Evolutionary conservation across 306 rosid species (phyloP).

Genomic region (Prunus mira): DNA sequence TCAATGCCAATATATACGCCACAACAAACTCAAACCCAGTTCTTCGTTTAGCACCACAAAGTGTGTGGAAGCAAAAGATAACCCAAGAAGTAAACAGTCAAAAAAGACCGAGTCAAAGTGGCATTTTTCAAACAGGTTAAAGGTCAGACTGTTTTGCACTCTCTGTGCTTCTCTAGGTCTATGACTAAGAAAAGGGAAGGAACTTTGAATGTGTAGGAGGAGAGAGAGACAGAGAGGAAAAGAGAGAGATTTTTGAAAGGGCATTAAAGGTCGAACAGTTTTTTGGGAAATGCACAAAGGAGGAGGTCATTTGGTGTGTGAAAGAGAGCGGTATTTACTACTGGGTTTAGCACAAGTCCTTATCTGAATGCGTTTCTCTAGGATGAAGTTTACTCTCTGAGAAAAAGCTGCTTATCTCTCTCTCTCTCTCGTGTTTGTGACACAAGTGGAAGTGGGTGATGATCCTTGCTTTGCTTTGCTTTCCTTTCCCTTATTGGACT

Average conservation of each 20-base stretch:
- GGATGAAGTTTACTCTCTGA: constrained; percentile 33
- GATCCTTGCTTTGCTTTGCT: constrained; percentile 29
- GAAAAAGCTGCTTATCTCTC: constrained; percentile 16
- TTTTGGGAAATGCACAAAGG: constrained; percentile 32
- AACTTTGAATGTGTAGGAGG: constrained; percentile 7
- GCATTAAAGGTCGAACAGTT: constrained; percentile 32
- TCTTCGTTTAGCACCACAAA: constrained; percentile 18
- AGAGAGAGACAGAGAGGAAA: background rate
- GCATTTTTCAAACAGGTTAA: constrained; percentile 28
- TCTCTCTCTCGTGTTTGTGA: constrained; percentile 16
- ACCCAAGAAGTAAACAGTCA: background rate
- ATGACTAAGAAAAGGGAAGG: constrained; percentile 3
- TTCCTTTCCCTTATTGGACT: background rate
- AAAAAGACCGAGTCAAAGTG: constrained; percentile 25
- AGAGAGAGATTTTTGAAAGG: constrained; percentile 5
- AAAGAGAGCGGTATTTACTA: constrained; percentile 30
- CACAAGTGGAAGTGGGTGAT: constrained; percentile 36
- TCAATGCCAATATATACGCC: constrained; percentile 40
- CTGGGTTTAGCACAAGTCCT: constrained; percentile 54
- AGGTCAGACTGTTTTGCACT: constrained; percentile 9
- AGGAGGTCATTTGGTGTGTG: constrained; percentile 26
- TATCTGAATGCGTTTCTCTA: constrained; percentile 59
- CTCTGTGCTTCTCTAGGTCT: constrained; percentile 14
- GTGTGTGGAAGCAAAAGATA: constrained; percentile 16
- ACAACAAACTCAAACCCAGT: constrained; percentile 28